Evolutionary conservation across 2,329 filamentous ascomycete genomes (phyloP).

Genomic region (Ampelomyces quisqualis): DNA sequence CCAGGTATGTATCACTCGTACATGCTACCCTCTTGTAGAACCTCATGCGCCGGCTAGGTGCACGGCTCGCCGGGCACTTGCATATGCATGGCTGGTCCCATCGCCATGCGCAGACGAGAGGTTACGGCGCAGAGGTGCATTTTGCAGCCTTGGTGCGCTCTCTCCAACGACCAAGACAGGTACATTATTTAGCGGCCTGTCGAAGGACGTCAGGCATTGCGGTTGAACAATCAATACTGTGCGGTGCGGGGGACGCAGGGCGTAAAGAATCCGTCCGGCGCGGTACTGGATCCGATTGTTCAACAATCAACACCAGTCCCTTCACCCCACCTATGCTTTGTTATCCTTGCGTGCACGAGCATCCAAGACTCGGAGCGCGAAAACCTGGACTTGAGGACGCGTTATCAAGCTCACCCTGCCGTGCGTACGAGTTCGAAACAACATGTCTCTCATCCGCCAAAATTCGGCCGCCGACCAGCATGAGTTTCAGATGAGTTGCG

Average conservation of each 20-base stretch:
- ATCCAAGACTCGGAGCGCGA: no score
- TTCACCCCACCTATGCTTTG: not conserved
- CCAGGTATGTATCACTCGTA: not conserved
- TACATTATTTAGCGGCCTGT: conserved; percentile 8
- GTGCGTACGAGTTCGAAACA: no score
- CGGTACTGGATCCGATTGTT: no score
- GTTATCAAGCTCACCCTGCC: no score
- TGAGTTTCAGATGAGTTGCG: no score
- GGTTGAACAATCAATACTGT: conserved; percentile 11
- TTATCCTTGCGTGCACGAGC: not conserved
- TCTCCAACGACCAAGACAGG: conserved; percentile 8
- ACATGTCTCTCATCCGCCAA: no score
- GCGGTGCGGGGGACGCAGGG: conserved; percentile 13
- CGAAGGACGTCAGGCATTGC: conserved; percentile 5
- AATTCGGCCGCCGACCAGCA: no score
- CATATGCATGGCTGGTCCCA: not conserved
- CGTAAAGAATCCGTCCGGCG: no score
- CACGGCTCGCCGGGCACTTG: not conserved
- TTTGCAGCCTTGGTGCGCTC: conserved; percentile 5
- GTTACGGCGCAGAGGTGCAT: conserved; percentile 9
- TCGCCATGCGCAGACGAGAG: not conserved
- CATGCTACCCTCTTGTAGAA: not conserved
- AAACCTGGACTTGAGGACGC: no score
- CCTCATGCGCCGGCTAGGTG: not conserved
- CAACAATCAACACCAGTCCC: conserved; percentile 13